Conservation (phyloP, 768 basidiomycete genomes). For the Cubamyces lactineus region DNA sequence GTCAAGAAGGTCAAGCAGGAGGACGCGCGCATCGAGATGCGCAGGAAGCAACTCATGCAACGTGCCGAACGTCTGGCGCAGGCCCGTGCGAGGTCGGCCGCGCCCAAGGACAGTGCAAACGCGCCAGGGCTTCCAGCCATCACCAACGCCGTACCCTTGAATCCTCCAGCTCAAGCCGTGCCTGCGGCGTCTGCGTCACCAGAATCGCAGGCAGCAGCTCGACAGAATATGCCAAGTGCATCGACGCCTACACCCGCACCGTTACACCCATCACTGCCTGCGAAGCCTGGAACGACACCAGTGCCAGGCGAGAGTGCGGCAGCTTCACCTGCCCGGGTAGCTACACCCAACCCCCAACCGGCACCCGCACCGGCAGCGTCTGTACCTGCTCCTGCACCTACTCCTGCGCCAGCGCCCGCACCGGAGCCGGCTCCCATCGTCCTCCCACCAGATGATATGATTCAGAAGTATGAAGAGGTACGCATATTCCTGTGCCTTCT, state of each 20-base stretch:
- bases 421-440: slow-evolving; percentile 26
- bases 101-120: slow-evolving; percentile 22
- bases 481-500: slow-evolving; percentile 21
- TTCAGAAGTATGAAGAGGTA: slow-evolving; percentile 68
- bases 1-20: slow-evolving; percentile 71
- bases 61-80: slow-evolving; percentile 42
- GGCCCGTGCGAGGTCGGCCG: slow-evolving; percentile 47
- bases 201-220: slow-evolving; percentile 17
- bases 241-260: slow-evolving; percentile 45
- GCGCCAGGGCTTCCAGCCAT: slow-evolving; percentile 12
- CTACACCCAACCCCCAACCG: slow-evolving; percentile 34
- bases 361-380: slow-evolving; percentile 28
- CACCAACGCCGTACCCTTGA: slow-evolving; percentile 2
- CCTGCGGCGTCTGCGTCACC: slow-evolving; percentile 20
- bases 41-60: slow-evolving; percentile 45
- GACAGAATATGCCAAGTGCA: slow-evolving; percentile 37
- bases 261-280: slow-evolving; percentile 72
- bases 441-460: slow-evolving; percentile 49
- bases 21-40: slow-evolving; percentile 61
- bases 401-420: slow-evolving; percentile 23
- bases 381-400: slow-evolving; percentile 28
- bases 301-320: slow-evolving; percentile 31
- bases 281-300: slow-evolving; percentile 59
- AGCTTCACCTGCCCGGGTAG: slow-evolving; percentile 30
- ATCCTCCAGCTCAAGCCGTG: slow-evolving; percentile 1